Evolutionary conservation across 306 rosid genomes (phyloP).

Genomic region (Erythrophleum fordii): DNA sequence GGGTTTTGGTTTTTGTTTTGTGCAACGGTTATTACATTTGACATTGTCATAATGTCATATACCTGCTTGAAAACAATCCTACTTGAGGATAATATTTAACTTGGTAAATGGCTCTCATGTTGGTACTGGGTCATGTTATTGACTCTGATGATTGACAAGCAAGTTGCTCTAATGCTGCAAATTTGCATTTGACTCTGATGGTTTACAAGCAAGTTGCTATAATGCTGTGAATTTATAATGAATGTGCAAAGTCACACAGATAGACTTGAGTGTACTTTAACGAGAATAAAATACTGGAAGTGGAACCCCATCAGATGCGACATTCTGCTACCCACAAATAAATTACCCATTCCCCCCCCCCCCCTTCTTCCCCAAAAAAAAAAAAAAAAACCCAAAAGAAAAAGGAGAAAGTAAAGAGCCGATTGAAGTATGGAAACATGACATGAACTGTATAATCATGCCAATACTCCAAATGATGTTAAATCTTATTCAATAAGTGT

Average conservation of each 20-base stretch:
- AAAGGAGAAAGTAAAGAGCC: not conserved
- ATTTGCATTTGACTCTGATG: not conserved
- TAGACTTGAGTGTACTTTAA: not conserved
- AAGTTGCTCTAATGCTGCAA: constrained; percentile 24
- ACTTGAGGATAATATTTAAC: not conserved
- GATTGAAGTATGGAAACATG: not conserved
- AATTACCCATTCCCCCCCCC: no score
- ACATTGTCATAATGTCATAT: not conserved
- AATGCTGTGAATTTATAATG: constrained; percentile 10
- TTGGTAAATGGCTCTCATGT: not conserved
- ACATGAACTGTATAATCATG: not conserved
- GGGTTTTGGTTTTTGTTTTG: constrained; percentile 24
- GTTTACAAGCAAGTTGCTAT: constrained; percentile 35
- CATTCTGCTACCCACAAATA: constrained; percentile 11
- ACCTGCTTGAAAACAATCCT: not conserved
- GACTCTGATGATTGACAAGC: constrained; percentile 23
- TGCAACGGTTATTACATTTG: not conserved
- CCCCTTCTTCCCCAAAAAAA: no score
- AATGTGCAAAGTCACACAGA: not conserved
- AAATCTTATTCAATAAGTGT: not conserved
- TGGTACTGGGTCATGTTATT: constrained; percentile 8
- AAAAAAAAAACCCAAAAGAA: no score
- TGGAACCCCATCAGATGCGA: not conserved
- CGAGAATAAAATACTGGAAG: constrained; percentile 7
- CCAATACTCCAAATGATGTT: not conserved